Base-by-base conservation (phyloP, 106 monocot species). In the Acorus gramineus region DNA sequence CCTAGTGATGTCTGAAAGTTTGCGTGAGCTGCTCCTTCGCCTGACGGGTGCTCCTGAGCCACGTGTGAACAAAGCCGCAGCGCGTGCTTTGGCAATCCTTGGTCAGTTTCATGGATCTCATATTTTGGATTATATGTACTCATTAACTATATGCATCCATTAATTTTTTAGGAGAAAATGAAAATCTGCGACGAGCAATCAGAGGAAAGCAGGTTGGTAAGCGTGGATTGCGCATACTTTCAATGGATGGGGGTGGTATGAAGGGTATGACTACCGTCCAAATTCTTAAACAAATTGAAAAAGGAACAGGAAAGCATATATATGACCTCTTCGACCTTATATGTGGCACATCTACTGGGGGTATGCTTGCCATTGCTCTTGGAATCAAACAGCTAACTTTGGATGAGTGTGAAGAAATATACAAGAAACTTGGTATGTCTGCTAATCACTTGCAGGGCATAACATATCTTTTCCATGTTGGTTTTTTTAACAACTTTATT, bases 181-280 rank as follows among this genome's bases (percentile, higher is more conserved):
- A 98, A 78, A 92, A 68, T 57, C 78, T 98, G 75, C 80, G 85
- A 59, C 70, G 77, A 59, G 91, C 96, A 69, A 61, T 91, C 73
- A 91, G 60, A 78, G 88, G 85, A 55, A 98, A 59, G 66, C 78
- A 72, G 2, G 72, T 92, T 59, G 81, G 83, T 7, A 98, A 81
- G 66, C 76, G 74, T 69, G 96, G 96, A 43, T 46, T 98, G 51
- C 91, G 92, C 7, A 88, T 98, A 68, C 81, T 98, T 57, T 78
- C 88, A 53, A 98, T 98, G 96, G 96, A 98, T 78, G 96, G 96
- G 45, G 96, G 96, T 74, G 96, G 96, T n/a, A 98, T 98, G 96
- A 98, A 98, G 74, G 96, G 96, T 44, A 62, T 98, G 69, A 88
- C 92, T 50, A 98, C 96, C 53, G 96, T 98, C 7, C 80, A 85